Evolutionary conservation across 257 asterid genomes (phyloP), one percentile per base, ranked within the genome.

Genomic region (Capsicum pubescens): DNA sequence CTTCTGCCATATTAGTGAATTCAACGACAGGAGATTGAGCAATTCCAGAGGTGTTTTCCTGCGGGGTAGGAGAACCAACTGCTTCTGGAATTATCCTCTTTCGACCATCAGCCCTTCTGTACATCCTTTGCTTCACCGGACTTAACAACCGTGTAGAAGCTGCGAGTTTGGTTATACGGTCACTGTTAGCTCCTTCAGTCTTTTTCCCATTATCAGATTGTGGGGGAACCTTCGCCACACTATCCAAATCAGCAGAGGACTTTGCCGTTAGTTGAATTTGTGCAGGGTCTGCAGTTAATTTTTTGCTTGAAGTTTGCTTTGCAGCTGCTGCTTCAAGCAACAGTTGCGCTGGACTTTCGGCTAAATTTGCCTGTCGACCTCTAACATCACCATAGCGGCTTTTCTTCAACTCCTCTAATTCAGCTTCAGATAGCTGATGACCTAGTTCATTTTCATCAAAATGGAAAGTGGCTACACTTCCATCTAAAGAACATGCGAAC

Each of bases 71-170:
- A 77, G 85, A 90, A 70, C 99, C 99, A 90, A 97, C 98, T 83
- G 98, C 98, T 90, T 97, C 98, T 9, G 99, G 99, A 81, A 97
- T 97, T 91, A 97, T 97, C 92, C 99, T 92, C 93, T 92, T 97
- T 68, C 99, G 93, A 68, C 99, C 99, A 89, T 97, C 99, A 21
- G 99, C 92, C 14, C 98, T 93, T 82, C 97, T 92, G 71, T 97
- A 97, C 87, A 93, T 98, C 85, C 94, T 93, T 87, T 97, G 99
- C 87, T 93, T 95, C 84, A 97, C 98, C 8, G 97, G 97, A 89
- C 97, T 95, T 9, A 98, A 87, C 90, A 88, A 87, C 66, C 90
- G 89, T 64, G 94, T 81, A 17, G 92, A 69, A 64, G 91, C 82
- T 17, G 69, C 89, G 61, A 84, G 89, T 88, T 92, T 94, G 61